Evolutionary conservation across 805 yeast genomes (phyloP), one percentile per base, ranked within the genome.

Genomic region (Pichia thaimueangensis): DNA sequence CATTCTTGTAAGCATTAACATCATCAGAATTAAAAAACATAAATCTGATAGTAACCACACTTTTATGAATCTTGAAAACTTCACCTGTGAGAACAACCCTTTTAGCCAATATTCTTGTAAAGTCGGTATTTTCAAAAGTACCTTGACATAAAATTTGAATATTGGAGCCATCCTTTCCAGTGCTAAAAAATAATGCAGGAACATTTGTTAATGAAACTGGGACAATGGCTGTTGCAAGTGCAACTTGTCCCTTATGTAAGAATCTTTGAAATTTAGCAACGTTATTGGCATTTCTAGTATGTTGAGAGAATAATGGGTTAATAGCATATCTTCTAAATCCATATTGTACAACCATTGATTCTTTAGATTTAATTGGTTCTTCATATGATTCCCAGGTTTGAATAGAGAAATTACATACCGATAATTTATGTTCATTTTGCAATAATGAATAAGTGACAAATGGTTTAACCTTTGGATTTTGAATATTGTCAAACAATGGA

Each of bases 21-120:
- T 93, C 99, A 37, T 84, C 86, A 10, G 86, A 68, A 57, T 82
- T 86, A 80, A 91, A 91, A 71, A 93, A 93, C 99, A 93, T 93
- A 74, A 88, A 93, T 53, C 97, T 81, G 45, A 93, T 75, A 2
- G 98, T 93, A 49, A 93, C 86, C 31, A 89, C 85, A 47, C 74
- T 78, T 68, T 86, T 91, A 71, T 94, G 97, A 55, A 93, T 89
- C 70, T 89, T 93, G 64, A 88, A 80, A 34, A 97, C 95, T 53
- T 87, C 88, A 44, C 98, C 98, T 0, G 97, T 93, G 42, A 93
- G 67, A 6, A 93, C 79, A 5, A 82, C 81, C 60, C 97, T 76
- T 73, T 91, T 88, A 25, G 94, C 95, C 42, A 89, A 59, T 21
- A 91, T 73, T 62, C 97, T 76, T 12, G 82, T 74, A 56, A 83